phyloP scores from a whole-genome alignment of 75 land plant species.

The Ceratopteris richardii region DNA sequence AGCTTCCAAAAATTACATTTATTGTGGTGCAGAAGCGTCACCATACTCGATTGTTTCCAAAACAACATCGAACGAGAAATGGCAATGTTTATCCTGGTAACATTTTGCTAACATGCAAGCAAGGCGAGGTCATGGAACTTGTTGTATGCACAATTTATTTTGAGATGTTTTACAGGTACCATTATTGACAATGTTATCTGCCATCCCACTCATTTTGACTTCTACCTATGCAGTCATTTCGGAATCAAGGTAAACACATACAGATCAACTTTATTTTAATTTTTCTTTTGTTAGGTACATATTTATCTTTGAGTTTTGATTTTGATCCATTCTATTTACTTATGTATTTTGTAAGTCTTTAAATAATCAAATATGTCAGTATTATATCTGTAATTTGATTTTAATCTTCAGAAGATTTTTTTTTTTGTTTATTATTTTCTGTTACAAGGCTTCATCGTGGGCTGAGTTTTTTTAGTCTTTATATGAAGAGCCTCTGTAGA shows the following conservation, averaged over 20 bases:
- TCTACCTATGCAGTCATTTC: slow-evolving; percentile 27
- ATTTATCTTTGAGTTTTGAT: neutral
- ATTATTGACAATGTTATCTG: slow-evolving; percentile 20
- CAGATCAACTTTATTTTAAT: no score
- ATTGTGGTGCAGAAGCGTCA: slow-evolving; percentile 34
- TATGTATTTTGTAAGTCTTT: slow-evolving; percentile 27
- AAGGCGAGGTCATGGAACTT: neutral
- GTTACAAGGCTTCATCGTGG: no score
- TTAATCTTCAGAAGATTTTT: no score
- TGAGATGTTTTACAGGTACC: slow-evolving; percentile 11
- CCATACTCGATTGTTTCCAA: slow-evolving; percentile 28
- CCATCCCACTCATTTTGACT: slow-evolving; percentile 26
- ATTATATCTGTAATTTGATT: no score
- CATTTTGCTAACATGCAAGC: slow-evolving; percentile 21
- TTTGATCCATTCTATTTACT: neutral
- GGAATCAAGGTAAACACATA: slow-evolving; percentile 19
- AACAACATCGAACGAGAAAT: slow-evolving; percentile 6
- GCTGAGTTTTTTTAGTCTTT: no score
- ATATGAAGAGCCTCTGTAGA: no score
- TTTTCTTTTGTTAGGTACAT: neutral
- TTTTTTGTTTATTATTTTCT: no score
- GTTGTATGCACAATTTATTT: neutral
- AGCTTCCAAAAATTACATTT: slow-evolving; percentile 17
- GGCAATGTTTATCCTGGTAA: slow-evolving; percentile 26
- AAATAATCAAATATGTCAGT: slow-evolving; percentile 25